Evolutionary conservation across 345 rosid species (phyloP).

Genomic region (Pseudoturritis turrita): DNA sequence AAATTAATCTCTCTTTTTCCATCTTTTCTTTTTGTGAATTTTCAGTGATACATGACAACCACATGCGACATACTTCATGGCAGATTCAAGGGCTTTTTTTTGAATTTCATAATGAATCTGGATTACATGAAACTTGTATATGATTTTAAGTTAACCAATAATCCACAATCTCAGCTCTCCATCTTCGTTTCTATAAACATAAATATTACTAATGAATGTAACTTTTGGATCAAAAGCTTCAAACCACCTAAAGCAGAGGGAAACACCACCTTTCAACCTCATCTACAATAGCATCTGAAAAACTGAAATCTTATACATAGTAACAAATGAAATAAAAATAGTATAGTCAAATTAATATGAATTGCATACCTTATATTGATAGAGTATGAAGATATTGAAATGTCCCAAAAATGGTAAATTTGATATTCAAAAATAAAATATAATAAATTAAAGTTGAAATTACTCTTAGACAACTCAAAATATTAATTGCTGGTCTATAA

Average conservation of each 20-base stretch:
- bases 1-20: too few relatives aligned
- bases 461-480: neutral
- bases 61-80: too few relatives aligned
- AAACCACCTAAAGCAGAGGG: neutral
- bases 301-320: slow-evolving; percentile 18
- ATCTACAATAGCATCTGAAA: neutral
- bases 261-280: neutral
- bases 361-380: slow-evolving; percentile 21
- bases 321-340: slow-evolving; percentile 2
- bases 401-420: neutral
- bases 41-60: too few relatives aligned
- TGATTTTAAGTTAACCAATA: too few relatives aligned
- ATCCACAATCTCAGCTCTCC: slow-evolving; percentile 84
- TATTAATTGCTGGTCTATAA: neutral
- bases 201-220: neutral
- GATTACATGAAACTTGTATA: too few relatives aligned
- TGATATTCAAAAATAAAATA: slow-evolving; percentile 1
- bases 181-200: slow-evolving; percentile 52
- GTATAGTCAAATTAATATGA: slow-evolving; percentile 10
- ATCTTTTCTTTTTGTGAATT: too few relatives aligned
- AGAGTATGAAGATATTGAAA: neutral
- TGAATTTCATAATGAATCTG: too few relatives aligned
- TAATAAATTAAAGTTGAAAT: neutral
- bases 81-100: too few relatives aligned
- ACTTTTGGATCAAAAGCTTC: neutral